Evolutionary conservation across 306 rosid genomes (phyloP), one percentile per base, ranked within the genome.

Genomic region (Ochetophila trinervis): DNA sequence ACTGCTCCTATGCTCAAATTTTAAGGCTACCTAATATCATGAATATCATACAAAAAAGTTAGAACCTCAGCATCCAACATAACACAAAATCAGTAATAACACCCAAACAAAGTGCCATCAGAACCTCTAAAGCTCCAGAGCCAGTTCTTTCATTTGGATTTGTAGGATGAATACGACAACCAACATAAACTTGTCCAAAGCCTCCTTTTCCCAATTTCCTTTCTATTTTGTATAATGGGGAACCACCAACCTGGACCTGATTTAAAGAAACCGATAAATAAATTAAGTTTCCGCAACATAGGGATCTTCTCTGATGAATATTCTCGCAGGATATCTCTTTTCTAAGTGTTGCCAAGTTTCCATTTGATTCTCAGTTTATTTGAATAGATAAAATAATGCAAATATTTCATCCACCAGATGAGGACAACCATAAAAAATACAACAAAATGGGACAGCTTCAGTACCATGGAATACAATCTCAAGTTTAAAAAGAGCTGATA

Each of bases 1-100:
- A 79, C 97, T 91, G 63, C 84, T 91, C 75, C 91, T 85, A 65
- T 91, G 97, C 80, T 91, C 97, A 83, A 91, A 88, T 73, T 91
- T 91, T 67, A 91, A 70, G 37, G 97, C 97, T 66, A 91, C 96
- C 97, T 91, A 86, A 83, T 57, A 70, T 35, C 60, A 18, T 32
- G 60, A 61, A 64, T 54, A 62, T 23, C 14, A 35, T 3, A 58
- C 12, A 34, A 35, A 57, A 50, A 47, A 57, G 62, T 52, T 49
- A 62, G 56, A 30, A 47, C 62, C 50, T 57, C 67, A 73, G 45
- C 20, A 68, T 11, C 53, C 45, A 34, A 67, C 32, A 65, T 10
- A n/a, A 11, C 23, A 3, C 23, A 20, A 54, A 57, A 36, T 27
- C 35, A 21, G 42, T 23, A 66, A 60, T 45, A 58, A 64, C 63